Percentiles rank a stretch among this genome's conserved stretches.
Conservation (phyloP, 805 yeast species). For the Yarrowia porcina region DNA sequence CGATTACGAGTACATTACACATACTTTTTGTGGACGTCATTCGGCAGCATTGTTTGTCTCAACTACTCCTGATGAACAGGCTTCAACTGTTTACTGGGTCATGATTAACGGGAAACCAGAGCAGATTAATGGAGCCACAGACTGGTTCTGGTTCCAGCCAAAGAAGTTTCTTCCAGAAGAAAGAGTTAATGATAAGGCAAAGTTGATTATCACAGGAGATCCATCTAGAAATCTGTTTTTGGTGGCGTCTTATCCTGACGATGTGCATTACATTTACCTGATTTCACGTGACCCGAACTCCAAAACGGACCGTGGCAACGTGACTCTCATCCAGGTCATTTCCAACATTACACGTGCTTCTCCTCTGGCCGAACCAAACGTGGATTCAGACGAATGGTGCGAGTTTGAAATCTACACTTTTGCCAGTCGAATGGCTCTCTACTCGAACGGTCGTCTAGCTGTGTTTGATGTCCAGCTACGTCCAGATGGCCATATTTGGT, state of each 20-base stretch:
- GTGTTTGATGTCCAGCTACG: background rate
- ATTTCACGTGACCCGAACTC: background rate
- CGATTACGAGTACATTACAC: background rate
- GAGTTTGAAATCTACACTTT: conserved; percentile 12
- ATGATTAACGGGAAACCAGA: background rate
- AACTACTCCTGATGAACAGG: background rate
- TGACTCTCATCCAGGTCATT: background rate
- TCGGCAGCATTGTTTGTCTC: background rate
- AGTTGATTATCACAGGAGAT: background rate
- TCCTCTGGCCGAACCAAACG: background rate
- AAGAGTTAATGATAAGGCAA: background rate
- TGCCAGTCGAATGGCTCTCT: conserved; percentile 8
- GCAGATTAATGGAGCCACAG: conserved; percentile 4
- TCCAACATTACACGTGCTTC: background rate
- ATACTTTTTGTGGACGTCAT: background rate
- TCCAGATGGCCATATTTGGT: background rate
- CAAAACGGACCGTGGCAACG: conserved; percentile 6
- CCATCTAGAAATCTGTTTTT: background rate
- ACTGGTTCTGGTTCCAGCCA: conserved; percentile 21
- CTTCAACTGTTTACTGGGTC: background rate
- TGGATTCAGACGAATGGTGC: background rate
- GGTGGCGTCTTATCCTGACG: background rate
- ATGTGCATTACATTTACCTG: conserved; percentile 3
- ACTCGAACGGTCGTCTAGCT: background rate
- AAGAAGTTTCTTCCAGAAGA: background rate